Percentiles rank a stretch among this genome's conserved stretches.
These are phyloP conservation scores for Vitis rotundifolia DNA, from an alignment of 164 flowering plant species.

Conservation along the genomic window DNA sequence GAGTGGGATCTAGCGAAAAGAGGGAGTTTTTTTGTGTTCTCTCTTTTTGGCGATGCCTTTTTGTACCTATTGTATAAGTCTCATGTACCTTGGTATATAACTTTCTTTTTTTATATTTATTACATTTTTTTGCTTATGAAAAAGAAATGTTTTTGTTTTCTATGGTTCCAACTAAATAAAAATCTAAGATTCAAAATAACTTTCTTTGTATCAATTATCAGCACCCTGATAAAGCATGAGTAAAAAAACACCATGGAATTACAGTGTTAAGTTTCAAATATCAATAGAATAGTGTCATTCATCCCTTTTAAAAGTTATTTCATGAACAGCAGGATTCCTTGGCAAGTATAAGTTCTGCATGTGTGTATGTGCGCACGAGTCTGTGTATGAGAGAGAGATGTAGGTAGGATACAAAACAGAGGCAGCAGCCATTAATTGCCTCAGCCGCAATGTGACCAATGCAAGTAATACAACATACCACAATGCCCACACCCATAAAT, in stretches of 20 bases:
- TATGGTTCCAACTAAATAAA: neutral
- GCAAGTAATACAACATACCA: slow-evolving; percentile 57
- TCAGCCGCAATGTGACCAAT: slow-evolving; percentile 81
- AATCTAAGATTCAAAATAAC: neutral
- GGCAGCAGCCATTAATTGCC: slow-evolving; percentile 68
- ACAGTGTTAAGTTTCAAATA: neutral
- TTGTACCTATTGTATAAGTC: too few species aligned
- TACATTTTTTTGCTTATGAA: too few species aligned
- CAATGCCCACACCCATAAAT: slow-evolving; percentile 67
- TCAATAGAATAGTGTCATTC: neutral
- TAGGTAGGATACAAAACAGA: slow-evolving; percentile 77
- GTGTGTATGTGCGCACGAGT: too few species aligned
- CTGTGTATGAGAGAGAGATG: too few species aligned
- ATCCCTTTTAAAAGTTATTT: neutral
- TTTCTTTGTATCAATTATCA: neutral
- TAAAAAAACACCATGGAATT: neutral
- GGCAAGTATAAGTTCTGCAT: neutral
- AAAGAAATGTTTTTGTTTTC: neutral
- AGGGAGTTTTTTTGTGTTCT: too few species aligned
- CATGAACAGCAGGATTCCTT: neutral
- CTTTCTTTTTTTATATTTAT: too few species aligned
- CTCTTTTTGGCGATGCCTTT: too few species aligned
- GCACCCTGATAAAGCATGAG: neutral
- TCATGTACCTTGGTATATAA: too few species aligned
- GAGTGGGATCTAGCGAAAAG: too few species aligned